Evolutionary conservation across 164 flowering plant genomes (phyloP), one percentile per base, ranked within the genome.

Genomic region (Chimonanthus praecox): DNA sequence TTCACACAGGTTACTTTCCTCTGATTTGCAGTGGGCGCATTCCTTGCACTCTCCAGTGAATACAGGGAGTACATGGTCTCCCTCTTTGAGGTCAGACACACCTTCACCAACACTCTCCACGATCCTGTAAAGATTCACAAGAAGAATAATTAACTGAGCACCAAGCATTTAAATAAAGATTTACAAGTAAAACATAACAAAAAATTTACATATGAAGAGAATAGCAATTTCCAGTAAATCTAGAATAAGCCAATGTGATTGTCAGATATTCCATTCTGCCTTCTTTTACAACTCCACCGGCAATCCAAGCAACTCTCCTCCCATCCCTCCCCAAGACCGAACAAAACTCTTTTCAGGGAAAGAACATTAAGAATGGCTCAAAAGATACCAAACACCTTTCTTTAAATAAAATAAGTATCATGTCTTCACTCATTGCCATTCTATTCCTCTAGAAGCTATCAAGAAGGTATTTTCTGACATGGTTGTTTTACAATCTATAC

Each of bases 1-100:
- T n/a, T 82, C 82, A 75, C 93, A 89, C 93, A 87, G 81, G 79
- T 89, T 89, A 85, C 93, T 89, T 68, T 85, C 91, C 45, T 84
- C 84, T 7, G 90, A 88, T 62, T 85, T 87, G 77, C 91, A 89
- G 77, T 88, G 90, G 1, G 67, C 71, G 60, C 93, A 87, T 3
- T 89, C 88, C 73, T 75, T 75, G 78, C 89, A 89, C 69, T 87
- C 93, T 48, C 90, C 90, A 0, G 90, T 89, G 82, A 89, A 89
- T 21, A 86, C 80, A 2, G 93, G 90, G 13, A 89, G 89, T 4
- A 89, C 90, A 76, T 87, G 87, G 49, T 87, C 91, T 0, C 91
- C 89, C 0, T 85, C 83, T 69, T 73, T 5, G 1, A 86, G 81
- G 2, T 83, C 90, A 0, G 83, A 82, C 71, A 88, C 90, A 3